phyloP scores from a whole-genome alignment of 306 rosid genomes.

The Corylus avellana region DNA sequence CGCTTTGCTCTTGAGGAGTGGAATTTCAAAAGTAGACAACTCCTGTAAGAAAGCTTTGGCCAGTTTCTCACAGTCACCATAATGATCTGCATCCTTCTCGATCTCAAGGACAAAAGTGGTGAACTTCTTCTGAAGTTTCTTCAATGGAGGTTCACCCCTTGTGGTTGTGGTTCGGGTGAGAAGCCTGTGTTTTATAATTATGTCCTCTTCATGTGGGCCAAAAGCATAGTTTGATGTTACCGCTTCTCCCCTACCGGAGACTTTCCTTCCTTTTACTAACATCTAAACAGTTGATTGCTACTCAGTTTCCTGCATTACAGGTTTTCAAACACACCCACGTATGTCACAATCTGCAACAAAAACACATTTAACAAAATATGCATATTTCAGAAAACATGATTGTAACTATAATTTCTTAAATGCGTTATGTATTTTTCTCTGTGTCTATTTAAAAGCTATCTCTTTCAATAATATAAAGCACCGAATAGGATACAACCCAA shows the following conservation, averaged over 20 bases:
- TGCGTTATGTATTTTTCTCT: neutral
- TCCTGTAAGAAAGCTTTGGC: slow-evolving; percentile 82
- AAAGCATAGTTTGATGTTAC: slow-evolving; percentile 76
- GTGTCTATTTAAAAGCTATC: neutral
- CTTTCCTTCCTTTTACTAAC: slow-evolving; percentile 69
- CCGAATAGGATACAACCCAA: neutral
- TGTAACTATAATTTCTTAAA: neutral
- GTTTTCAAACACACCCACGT: neutral
- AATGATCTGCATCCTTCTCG: slow-evolving; percentile 59
- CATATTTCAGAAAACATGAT: neutral
- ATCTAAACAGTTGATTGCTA: slow-evolving; percentile 26
- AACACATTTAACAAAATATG: neutral
- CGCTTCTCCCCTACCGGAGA: slow-evolving; percentile 65
- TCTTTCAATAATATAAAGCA: neutral
- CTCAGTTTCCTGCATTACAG: neutral
- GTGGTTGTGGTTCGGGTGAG: slow-evolving; percentile 93
- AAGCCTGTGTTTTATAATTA: slow-evolving; percentile 84
- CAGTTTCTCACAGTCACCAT: slow-evolving; percentile 68
- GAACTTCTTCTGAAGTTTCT: slow-evolving; percentile 93
- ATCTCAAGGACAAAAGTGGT: slow-evolving; percentile 67
- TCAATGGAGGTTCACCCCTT: slow-evolving; percentile 89
- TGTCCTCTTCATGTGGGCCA: slow-evolving; percentile 67
- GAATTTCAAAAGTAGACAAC: slow-evolving; percentile 81
- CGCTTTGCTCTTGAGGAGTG: slow-evolving; percentile 80
- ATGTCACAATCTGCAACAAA: neutral